Evolutionary conservation across 495 filamentous ascomycete species (phyloP).

Genomic region (Beverwykella pulmonaria): DNA sequence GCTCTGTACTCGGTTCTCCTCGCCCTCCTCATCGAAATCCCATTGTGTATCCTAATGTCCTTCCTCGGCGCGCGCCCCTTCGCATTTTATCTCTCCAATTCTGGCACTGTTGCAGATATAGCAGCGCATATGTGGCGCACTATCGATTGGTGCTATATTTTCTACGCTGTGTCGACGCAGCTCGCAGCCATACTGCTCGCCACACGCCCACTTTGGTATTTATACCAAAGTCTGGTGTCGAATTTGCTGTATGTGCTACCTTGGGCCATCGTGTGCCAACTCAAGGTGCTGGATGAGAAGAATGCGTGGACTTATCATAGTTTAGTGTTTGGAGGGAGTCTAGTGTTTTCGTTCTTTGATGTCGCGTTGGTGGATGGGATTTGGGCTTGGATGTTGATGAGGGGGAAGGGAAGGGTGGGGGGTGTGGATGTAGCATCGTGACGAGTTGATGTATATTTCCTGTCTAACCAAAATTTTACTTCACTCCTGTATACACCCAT

Average conservation of each 20-base stretch:
- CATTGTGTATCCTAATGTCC: constrained; percentile 64
- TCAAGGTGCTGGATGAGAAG: constrained; percentile 47
- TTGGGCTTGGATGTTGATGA: constrained; percentile 60
- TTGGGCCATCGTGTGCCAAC: constrained; percentile 57
- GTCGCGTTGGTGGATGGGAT: constrained; percentile 52
- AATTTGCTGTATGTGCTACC: constrained; percentile 71
- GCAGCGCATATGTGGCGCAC: constrained; percentile 71
- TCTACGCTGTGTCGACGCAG: constrained; percentile 69
- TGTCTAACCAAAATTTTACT: too few species aligned
- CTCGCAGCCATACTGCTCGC: constrained; percentile 66
- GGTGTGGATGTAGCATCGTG: too few species aligned
- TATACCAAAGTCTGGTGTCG: constrained; percentile 64
- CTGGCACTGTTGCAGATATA: constrained; percentile 59
- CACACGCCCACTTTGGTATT: constrained; percentile 67
- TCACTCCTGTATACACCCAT: too few species aligned
- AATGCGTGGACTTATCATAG: constrained; percentile 71
- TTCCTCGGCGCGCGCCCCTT: constrained; percentile 61
- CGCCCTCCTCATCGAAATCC: constrained; percentile 61
- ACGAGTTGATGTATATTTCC: too few species aligned
- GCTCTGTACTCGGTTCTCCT: constrained; percentile 57
- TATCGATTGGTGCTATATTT: constrained; percentile 76
- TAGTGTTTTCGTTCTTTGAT: constrained; percentile 68
- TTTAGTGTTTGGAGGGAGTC: constrained; percentile 68
- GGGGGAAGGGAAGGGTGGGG: constrained; percentile 15
- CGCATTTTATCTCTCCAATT: constrained; percentile 61